Conservation (phyloP, 2,329 filamentous ascomycete genomes). For the Dendryphion nanum region DNA sequence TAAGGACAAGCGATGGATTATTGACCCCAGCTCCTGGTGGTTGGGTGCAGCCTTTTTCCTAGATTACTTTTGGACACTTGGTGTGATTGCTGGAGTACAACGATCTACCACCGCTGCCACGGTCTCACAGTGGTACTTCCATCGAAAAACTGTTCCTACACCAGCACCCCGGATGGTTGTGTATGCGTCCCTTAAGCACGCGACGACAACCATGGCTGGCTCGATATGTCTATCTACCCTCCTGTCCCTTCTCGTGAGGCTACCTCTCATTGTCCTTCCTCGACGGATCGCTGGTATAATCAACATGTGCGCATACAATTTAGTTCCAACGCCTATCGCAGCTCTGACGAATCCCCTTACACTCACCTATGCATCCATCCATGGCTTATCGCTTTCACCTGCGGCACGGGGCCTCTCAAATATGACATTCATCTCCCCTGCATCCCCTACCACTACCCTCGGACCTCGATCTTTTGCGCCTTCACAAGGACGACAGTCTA, state of each 20-base stretch:
- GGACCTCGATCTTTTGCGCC: slow-evolving; percentile 41
- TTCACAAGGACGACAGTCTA: slow-evolving; percentile 45
- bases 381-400: slow-evolving; percentile 76
- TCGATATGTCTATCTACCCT: slow-evolving; percentile 88
- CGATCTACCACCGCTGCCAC: slow-evolving; percentile 90
- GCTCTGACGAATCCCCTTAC: slow-evolving; percentile 88
- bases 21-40: slow-evolving; percentile 91
- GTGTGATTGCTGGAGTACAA: slow-evolving; percentile 83
- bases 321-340: slow-evolving; percentile 82
- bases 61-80: slow-evolving; percentile 93
- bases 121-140: slow-evolving; percentile 98
- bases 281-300: slow-evolving; percentile 67
- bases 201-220: slow-evolving; percentile 82
- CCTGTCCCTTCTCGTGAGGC: slow-evolving; percentile 73
- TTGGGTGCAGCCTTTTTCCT: slow-evolving; percentile 88
- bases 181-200: slow-evolving; percentile 76
- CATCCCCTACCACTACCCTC: slow-evolving; percentile 69
- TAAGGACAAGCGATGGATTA: slow-evolving; percentile 66
- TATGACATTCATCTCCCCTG: slow-evolving; percentile 74
- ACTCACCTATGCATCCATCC: slow-evolving; percentile 89
- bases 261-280: slow-evolving; percentile 83
- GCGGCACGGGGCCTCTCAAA: slow-evolving; percentile 78
- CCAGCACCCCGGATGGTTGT: slow-evolving; percentile 80
- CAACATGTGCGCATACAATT: slow-evolving; percentile 70
- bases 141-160: slow-evolving; percentile 76